These are phyloP conservation scores for Aspergillus jensenii DNA, from an alignment of 2,329 filamentous ascomycete species.

Conservation along the genomic window DNA sequence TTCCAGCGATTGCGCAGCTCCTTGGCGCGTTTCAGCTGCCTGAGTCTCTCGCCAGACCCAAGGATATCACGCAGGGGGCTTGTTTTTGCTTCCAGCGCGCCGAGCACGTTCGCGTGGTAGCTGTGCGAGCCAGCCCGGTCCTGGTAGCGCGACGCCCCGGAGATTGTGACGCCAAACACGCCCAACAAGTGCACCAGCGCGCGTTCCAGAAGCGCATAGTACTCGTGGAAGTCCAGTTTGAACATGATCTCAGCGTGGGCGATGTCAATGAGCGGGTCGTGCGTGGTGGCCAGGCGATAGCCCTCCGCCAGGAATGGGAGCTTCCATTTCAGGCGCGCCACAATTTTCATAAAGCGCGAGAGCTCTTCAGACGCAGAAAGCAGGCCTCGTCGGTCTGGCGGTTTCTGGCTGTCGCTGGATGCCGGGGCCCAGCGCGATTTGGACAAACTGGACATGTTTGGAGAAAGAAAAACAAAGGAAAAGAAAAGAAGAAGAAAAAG, in stretches of 20 bases:
- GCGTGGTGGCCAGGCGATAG: conserved; percentile 52
- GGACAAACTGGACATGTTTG: conserved; percentile 2
- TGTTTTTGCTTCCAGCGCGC: conserved; percentile 56
- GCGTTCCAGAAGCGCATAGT: conserved; percentile 70
- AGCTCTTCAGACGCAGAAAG: conserved; percentile 46
- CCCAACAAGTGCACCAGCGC: conserved; percentile 67
- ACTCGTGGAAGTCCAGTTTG: conserved; percentile 76
- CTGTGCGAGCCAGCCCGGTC: conserved; percentile 45
- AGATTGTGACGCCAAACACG: conserved; percentile 60
- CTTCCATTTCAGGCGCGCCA: conserved; percentile 64
- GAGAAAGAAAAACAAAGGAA: not conserved
- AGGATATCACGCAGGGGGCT: conserved; percentile 60
- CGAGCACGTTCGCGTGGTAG: conserved; percentile 70
- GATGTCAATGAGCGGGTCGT: conserved; percentile 20
- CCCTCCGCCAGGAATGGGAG: conserved; percentile 59
- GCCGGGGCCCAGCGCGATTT: conserved; percentile 6
- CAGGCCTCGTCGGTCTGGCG: not conserved
- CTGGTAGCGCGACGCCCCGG: conserved; percentile 25
- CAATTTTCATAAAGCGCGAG: conserved; percentile 60
- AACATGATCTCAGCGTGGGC: conserved; percentile 63
- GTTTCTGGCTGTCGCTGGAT: not conserved
- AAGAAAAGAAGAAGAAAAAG: not conserved
- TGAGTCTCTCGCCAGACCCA: conserved; percentile 55
- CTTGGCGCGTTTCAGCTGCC: conserved; percentile 65
- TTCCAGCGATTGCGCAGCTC: conserved; percentile 73